These are phyloP conservation scores for Carnegiea gigantea DNA, from an alignment of 179 eudicot genomes.

Conservation along the genomic window DNA sequence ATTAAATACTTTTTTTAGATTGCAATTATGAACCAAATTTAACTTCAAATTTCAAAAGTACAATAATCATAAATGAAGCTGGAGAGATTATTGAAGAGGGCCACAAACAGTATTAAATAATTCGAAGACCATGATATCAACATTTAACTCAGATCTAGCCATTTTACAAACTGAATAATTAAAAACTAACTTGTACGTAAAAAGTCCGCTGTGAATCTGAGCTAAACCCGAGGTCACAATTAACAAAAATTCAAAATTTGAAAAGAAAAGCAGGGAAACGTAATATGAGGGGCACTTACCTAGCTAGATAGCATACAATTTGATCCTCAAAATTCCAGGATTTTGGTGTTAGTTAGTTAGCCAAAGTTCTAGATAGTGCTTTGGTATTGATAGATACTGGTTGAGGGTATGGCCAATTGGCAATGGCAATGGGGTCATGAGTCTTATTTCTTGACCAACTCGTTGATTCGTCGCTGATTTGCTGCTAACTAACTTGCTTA, in stretches of 20 bases:
- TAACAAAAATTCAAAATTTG: not conserved
- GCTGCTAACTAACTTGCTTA: conserved; percentile 12
- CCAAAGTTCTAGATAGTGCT: conserved; percentile 13
- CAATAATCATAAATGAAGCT: too few relatives aligned
- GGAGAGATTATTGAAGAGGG: too few relatives aligned
- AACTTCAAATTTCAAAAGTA: too few relatives aligned
- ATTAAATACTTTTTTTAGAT: not conserved
- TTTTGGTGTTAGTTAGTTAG: not conserved
- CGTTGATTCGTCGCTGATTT: conserved; percentile 3
- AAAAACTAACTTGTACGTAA: too few relatives aligned
- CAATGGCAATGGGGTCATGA: not conserved
- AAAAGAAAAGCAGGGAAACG: conserved; percentile 11
- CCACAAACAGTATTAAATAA: too few relatives aligned
- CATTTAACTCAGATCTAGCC: too few relatives aligned
- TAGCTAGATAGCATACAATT: not conserved
- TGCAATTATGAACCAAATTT: not conserved
- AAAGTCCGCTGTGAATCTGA: too few relatives aligned
- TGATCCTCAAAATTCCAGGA: not conserved
- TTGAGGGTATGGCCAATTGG: not conserved
- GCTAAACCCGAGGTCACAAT: too few relatives aligned
- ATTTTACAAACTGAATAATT: too few relatives aligned
- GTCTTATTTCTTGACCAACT: conserved; percentile 19
- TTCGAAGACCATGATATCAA: too few relatives aligned
- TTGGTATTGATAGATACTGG: too few relatives aligned
- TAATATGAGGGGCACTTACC: conserved; percentile 10